Base-by-base conservation (phyloP, 148 eudicot genomes). In the Amaranthus hypochondriacus region DNA sequence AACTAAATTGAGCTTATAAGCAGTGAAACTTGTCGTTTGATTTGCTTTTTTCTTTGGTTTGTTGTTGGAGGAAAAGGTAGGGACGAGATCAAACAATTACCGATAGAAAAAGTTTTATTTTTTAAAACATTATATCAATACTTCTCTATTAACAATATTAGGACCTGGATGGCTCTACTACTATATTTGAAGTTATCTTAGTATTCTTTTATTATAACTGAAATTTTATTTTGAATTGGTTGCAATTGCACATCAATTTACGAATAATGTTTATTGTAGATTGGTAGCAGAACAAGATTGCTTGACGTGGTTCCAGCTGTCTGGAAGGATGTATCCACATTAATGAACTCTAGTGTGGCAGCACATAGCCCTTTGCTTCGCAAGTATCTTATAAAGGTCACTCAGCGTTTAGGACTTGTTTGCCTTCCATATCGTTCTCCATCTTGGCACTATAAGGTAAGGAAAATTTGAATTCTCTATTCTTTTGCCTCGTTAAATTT, bases 391-490 rank as follows among this genome's bases (percentile, higher is more conserved):
- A 83, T 87, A 73, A 95, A 95, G 80, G 84, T 95, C 48, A 83
- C 90, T 66, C 97, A 95, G 79, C 88, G 98, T 69, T 84, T 91
- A 77, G 97, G 93, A 71, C 88, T 90, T 70, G 87, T 81, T 72
- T 83, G 88, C 81, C 88, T 95, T 73, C 97, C 93, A 73, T 86
- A 81, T 72, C 92, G 93, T 74, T 85, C 93, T 76, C 81, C 85
- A 73, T 80, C 98, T 76, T 95, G 97, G 98, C 85, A 83, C 65
- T 95, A 95, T 85, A 91, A 90, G 97, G 98, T 95, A 62, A 76
- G 85, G 80, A 54, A 62, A 64, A 52, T 43, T 53, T 62, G 51
- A 50, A 73, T 58, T 66, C 28, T 51, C 42, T 6, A 73, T 61
- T 28, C 69, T 52, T 28, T 12, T 59, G 14, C 53, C 66, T 48